Evolutionary conservation across 306 rosid species (phyloP), one percentile per base, ranked within the genome.

Genomic region (Rubus idaeus): DNA sequence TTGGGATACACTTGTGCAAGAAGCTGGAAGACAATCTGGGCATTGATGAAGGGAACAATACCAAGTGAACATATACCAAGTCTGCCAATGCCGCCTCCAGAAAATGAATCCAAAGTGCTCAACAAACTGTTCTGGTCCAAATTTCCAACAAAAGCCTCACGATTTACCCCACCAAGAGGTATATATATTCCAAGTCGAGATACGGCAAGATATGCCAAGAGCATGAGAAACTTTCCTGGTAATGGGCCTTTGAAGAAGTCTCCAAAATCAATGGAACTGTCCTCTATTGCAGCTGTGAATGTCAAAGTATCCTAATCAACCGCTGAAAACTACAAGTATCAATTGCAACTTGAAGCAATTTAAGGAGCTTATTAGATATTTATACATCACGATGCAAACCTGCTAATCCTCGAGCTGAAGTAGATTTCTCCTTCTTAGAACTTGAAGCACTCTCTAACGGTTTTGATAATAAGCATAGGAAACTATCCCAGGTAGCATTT

Each of bases 21-120:
- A 83, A 94, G 97, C 86, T 94, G 98, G 88, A 94, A 94, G 76
- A 94, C 98, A 77, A 94, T 94, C 70, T 85, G 90, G 40, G 98
- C 98, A 68, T 94, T 94, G 86, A 94, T 94, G 87, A 91, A 94
- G 45, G 98, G 97, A 80, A 94, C 96, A 68, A 94, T 90, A 60
- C 98, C 97, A 69, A 94, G 95, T 44, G 98, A 94, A 73, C 98
- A 94, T 75, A 94, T 81, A 52, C 96, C 98, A 44, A 94, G 90
- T 83, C 98, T 90, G 65, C 98, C 98, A 77, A 94, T 90, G 61
- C 98, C 98, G 57, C 98, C 97, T 55, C 98, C 97, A 79, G 98
- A 94, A 87, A 94, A 94, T 12, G 98, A 88, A 84, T 94, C 98
- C 74, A 94, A 77, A 71, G 97, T 94, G 83, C 91, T 83, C 87